Evolutionary conservation across 2,329 filamentous ascomycete species (phyloP).

Genomic region (Orbilia quercus): DNA sequence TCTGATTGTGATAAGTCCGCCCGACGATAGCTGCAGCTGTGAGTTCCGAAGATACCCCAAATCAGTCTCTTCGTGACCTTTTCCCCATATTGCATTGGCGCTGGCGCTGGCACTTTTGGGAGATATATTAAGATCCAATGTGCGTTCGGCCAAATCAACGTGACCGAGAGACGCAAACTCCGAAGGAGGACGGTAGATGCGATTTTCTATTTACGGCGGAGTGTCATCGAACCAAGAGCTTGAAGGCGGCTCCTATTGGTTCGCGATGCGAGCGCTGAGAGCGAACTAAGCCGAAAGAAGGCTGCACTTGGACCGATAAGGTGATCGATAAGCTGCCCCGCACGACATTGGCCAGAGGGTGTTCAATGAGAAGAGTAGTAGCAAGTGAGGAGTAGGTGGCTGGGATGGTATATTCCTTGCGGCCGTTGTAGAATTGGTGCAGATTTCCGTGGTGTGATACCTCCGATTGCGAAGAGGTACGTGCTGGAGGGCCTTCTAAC

Average conservation of each 20-base stretch:
- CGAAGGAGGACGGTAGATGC: constrained; percentile 24
- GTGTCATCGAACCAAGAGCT: constrained; percentile 5
- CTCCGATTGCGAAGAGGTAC: constrained; percentile 28
- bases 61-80: neutral
- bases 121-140: too few relatives aligned
- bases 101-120: neutral
- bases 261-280: neutral
- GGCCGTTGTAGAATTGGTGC: constrained; percentile 31
- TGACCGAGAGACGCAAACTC: neutral
- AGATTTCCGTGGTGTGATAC: constrained; percentile 40
- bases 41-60: neutral
- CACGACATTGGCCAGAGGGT: constrained; percentile 34
- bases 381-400: constrained; percentile 34
- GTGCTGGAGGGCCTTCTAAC: neutral
- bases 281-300: constrained; percentile 27
- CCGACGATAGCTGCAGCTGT: neutral
- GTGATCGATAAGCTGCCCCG: constrained; percentile 53
- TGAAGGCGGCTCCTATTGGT: constrained; percentile 25
- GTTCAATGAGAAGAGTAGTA: constrained; percentile 26
- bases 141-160: neutral
- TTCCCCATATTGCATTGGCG: neutral
- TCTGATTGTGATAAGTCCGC: constrained; percentile 16
- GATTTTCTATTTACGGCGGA: constrained; percentile 23
- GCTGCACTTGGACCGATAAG: constrained; percentile 28
- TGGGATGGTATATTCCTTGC: constrained; percentile 31